These are phyloP conservation scores for Neurospora cerealis DNA, from an alignment of 495 filamentous ascomycete genomes.

Conservation along the genomic window DNA sequence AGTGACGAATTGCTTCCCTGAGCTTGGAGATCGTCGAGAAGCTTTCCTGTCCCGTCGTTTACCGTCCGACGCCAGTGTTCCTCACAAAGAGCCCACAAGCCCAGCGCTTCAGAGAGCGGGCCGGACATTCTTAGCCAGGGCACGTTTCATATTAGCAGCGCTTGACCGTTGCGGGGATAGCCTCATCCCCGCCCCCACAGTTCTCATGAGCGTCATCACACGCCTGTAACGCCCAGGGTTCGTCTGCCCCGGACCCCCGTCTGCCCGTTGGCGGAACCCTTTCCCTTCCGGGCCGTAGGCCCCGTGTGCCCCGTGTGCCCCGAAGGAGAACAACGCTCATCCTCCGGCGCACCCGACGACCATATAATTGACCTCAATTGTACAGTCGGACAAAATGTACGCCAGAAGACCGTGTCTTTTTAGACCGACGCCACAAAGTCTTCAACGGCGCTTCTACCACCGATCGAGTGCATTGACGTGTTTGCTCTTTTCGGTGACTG, in stretches of 20 bases:
- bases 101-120: neutral
- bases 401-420: neutral
- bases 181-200: neutral
- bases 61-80: neutral
- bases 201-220: neutral
- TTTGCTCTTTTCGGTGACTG: neutral
- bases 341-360: neutral
- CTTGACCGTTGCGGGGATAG: neutral
- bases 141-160: neutral
- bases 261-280: neutral
- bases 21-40: neutral
- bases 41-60: neutral
- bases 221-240: neutral
- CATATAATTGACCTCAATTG: neutral
- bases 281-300: neutral
- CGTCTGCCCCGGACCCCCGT: neutral
- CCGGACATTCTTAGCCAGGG: neutral
- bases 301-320: neutral
- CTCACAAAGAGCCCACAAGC: neutral
- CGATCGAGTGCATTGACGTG: neutral
- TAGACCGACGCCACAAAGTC: neutral
- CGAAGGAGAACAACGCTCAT: neutral
- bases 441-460: neutral
- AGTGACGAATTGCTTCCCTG: neutral
- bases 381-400: neutral